A percentile compares a stretch with the other conserved stretches of the same genome.
Evolutionary conservation across 305 asterid genomes (phyloP).

Genomic region (Fraxinus baroniana): DNA sequence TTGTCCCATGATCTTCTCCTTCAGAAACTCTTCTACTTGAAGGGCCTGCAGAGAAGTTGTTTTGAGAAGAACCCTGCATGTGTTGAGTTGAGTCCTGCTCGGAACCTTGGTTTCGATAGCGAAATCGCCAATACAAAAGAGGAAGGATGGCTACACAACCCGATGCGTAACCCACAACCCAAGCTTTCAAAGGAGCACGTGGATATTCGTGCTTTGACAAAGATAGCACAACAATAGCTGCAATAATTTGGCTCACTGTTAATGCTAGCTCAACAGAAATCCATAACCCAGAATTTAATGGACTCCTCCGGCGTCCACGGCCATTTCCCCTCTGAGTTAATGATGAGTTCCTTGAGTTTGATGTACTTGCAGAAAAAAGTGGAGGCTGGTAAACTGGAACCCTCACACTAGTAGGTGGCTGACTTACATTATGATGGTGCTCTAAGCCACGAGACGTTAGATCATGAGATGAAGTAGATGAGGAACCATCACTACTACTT

Average conservation of each 20-base stretch:
- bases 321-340: constrained; percentile 62
- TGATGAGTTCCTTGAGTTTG: constrained; percentile 62
- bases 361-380: constrained; percentile 45
- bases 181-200: constrained; percentile 64
- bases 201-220: constrained; percentile 78
- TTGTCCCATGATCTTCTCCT: constrained; percentile 49
- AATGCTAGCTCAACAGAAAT: constrained; percentile 79
- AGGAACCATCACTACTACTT: constrained; percentile 56
- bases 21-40: constrained; percentile 49
- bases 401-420: constrained; percentile 61
- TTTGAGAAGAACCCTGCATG: constrained; percentile 46
- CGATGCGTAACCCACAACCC: constrained; percentile 87
- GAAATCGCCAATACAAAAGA: constrained; percentile 84
- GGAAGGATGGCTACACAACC: constrained; percentile 88
- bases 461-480: constrained; percentile 55
- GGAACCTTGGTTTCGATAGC: constrained; percentile 62
- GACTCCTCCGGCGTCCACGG: constrained; percentile 70
- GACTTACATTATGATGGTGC: constrained; percentile 51
- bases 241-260: constrained; percentile 78
- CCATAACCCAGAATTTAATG: constrained; percentile 80
- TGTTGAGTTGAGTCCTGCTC: constrained; percentile 68
- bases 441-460: constrained; percentile 45
- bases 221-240: constrained; percentile 71
- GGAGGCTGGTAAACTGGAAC: constrained; percentile 55
- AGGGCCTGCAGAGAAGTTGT: constrained; percentile 45